Conservation (phyloP, 352 stramenopile genomes). For the Phytopythium cucurbitacearum region DNA sequence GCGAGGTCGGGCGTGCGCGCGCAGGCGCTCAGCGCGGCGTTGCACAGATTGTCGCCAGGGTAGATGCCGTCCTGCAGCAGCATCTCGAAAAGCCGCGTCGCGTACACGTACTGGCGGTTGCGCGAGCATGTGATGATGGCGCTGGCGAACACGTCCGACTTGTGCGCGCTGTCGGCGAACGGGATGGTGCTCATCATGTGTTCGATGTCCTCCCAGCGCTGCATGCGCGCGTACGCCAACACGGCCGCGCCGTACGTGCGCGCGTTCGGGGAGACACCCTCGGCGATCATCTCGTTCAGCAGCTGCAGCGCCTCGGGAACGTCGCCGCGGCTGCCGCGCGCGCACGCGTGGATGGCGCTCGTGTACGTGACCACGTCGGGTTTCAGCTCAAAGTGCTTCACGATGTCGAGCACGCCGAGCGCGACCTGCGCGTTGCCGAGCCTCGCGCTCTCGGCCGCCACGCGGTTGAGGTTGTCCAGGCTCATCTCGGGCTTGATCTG, state of each 20-base stretch:
- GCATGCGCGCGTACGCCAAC: constrained; percentile 62
- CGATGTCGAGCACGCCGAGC: constrained; percentile 66
- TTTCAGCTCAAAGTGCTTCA: constrained; percentile 54
- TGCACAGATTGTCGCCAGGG: constrained; percentile 67
- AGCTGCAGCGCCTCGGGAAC: constrained; percentile 54
- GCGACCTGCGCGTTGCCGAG: constrained; percentile 63
- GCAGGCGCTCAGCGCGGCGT: constrained; percentile 62
- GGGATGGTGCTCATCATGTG: constrained; percentile 52
- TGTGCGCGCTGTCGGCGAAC: constrained; percentile 50
- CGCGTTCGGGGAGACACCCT: constrained; percentile 53
- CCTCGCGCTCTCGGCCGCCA: constrained; percentile 59
- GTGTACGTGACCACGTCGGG: constrained; percentile 77
- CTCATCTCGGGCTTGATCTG: constrained; percentile 53
- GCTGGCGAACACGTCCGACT: constrained; percentile 61
- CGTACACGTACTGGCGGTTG: constrained; percentile 61
- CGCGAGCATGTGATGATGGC: constrained; percentile 76
- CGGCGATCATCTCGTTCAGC: constrained; percentile 73
- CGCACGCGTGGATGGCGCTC: constrained; percentile 76
- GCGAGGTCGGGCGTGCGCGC: constrained; percentile 54
- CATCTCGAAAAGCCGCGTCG: constrained; percentile 55
- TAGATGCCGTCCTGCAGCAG: constrained; percentile 67
- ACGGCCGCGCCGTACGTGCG: constrained; percentile 72
- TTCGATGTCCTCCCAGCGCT: constrained; percentile 67
- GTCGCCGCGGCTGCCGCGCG: constrained; percentile 41
- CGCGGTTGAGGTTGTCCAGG: constrained; percentile 51